Evolutionary conservation across 208 protist genomes (phyloP).

Genomic region (Leishmania guyanensis): DNA sequence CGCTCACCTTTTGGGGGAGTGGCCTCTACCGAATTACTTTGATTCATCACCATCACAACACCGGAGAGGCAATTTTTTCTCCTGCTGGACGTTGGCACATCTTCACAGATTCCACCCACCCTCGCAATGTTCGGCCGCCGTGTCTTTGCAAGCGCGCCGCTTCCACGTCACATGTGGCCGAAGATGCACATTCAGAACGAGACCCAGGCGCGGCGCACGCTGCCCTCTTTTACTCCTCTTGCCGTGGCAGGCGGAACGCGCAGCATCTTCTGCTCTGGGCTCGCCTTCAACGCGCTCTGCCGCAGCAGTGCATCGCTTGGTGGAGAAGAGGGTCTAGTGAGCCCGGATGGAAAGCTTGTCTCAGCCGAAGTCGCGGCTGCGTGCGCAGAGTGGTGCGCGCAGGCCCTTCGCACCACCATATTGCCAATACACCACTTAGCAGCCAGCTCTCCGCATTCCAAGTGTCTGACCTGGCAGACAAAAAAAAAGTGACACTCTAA

Average conservation of each 20-base stretch:
- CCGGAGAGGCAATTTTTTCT: neutral
- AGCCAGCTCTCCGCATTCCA: neutral
- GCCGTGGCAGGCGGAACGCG: slow-evolving; percentile 12
- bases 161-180: slow-evolving; percentile 76
- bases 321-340: slow-evolving; percentile 37
- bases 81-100: neutral
- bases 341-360: slow-evolving; percentile 36
- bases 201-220: slow-evolving; percentile 56
- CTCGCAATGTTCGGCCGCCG: slow-evolving; percentile 79
- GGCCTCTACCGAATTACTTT: neutral
- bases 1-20: neutral
- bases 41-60: neutral
- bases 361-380: slow-evolving; percentile 35
- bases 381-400: slow-evolving; percentile 36
- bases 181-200: slow-evolving; percentile 70
- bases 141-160: slow-evolving; percentile 72
- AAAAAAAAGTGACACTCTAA: slow-evolving; percentile 14
- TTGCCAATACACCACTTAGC: slow-evolving; percentile 32
- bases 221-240: slow-evolving; percentile 60
- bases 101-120: neutral
- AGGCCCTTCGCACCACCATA: slow-evolving; percentile 25
- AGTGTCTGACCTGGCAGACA: slow-evolving; percentile 6
- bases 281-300: slow-evolving; percentile 42
- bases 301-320: slow-evolving; percentile 36
- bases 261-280: slow-evolving; percentile 30